Evolutionary conservation across 306 rosid species (phyloP), one percentile per base, ranked within the genome.

Genomic region (Sechiopsis laciniata): DNA sequence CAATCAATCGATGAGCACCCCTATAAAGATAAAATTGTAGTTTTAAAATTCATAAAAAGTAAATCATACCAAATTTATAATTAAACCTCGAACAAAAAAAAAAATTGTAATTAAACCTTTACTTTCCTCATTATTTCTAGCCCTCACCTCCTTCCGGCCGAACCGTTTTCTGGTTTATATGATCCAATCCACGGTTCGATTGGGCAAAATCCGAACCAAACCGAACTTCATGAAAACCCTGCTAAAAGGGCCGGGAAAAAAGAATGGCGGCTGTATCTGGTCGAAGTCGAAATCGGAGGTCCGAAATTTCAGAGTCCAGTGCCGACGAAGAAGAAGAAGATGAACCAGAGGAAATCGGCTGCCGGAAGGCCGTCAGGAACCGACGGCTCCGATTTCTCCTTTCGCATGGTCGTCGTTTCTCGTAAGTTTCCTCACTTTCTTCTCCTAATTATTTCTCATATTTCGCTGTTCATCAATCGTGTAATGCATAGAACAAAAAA

Each of bases 361-460:
- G 32, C 56, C 1, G 73, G 95, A 69, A 88, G 97, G 80, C 96
- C 97, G 55, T 83, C 88, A 40, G 98, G 97, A 78, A 90, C 97
- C 6, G 96, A 92, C 69, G 97, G 96, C 74, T 88, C 90, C 1
- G 97, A 90, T 83, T 90, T 77, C 73, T 84, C 88, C 55, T 87
- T 77, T 82, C 96, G 96, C 53, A 90, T 92, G 96, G 96, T 93
- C 0, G 96, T 93, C 74, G 97, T 85, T 79, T 90, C 98, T 78
- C 87, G 98, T 90, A 83, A 84, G 93, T 59, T 76, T 37, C 77
- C 59, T 37, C 26, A 29, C 56, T 63, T 16, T 54, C 52, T 14
- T 51, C 73, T 55, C 20, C 35, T 55, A 15, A 40, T 48, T 52
- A 26, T 1, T 46, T 63, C 19, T 32, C 37, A 4, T 32, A 65